phyloP scores from a whole-genome alignment of 371 early-diverging fungal species.

The Thermomucor indicae-seudaticae region DNA sequence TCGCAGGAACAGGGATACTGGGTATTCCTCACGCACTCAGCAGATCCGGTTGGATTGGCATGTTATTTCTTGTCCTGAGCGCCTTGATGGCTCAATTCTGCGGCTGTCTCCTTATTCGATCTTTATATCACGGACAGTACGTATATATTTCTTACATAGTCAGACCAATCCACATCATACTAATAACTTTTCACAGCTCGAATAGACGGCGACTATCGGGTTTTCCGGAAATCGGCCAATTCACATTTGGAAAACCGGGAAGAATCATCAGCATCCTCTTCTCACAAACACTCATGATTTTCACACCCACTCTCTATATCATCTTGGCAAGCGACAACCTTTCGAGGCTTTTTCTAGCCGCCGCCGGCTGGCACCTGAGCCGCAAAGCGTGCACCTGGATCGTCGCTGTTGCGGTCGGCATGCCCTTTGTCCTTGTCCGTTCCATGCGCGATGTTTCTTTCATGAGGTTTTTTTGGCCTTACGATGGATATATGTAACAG shows the following conservation, averaged over 20 bases:
- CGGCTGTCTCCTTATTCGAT: constrained; percentile 65
- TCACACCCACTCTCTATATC: constrained; percentile 72
- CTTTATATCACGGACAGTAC: constrained; percentile 65
- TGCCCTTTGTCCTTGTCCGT: constrained; percentile 65
- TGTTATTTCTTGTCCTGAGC: constrained; percentile 60
- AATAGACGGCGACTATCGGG: constrained; percentile 5
- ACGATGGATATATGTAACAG: not conserved
- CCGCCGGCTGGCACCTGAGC: constrained; percentile 10
- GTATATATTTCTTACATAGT: not conserved
- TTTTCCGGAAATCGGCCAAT: constrained; percentile 52
- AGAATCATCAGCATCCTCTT: constrained; percentile 57
- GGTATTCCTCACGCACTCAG: constrained; percentile 75
- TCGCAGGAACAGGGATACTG: constrained; percentile 79
- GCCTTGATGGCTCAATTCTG: constrained; percentile 67
- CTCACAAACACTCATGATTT: constrained; percentile 61
- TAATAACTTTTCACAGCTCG: not conserved
- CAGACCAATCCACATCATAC: not conserved
- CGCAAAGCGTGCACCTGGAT: constrained; percentile 61
- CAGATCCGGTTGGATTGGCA: constrained; percentile 74
- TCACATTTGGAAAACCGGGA: constrained; percentile 63
- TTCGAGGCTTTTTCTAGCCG: constrained; percentile 39
- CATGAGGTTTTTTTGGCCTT: constrained; percentile 18
- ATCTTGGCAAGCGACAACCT: constrained; percentile 71
- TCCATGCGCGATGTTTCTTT: constrained; percentile 74
- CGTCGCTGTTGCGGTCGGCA: constrained; percentile 55